These are phyloP conservation scores for Cornus suecica DNA, from an alignment of 148 eudicot species.

Conservation along the genomic window DNA sequence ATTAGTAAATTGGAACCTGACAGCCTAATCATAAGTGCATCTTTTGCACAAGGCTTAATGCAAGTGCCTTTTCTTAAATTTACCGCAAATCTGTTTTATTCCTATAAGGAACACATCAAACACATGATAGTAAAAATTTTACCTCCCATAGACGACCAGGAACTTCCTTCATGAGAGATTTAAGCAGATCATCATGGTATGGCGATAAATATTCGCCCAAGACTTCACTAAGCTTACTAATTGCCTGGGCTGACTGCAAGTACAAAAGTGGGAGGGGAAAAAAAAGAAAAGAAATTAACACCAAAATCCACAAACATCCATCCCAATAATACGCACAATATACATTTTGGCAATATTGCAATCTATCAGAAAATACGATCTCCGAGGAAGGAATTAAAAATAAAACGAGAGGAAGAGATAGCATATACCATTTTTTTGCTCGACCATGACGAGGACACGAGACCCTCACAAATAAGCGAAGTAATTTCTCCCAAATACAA, in stretches of 20 bases:
- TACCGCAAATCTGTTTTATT: background rate
- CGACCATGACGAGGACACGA: conserved; percentile 82
- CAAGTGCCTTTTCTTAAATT: background rate
- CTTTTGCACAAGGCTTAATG: background rate
- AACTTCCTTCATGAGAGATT: conserved; percentile 75
- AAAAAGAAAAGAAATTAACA: background rate
- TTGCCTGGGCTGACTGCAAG: conserved; percentile 77
- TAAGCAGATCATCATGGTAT: conserved; percentile 58
- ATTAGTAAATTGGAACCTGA: background rate
- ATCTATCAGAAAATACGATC: background rate
- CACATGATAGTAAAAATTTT: conserved; percentile 3
- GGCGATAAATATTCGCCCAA: conserved; percentile 69
- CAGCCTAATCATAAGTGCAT: background rate
- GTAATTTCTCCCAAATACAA: conserved; percentile 81
- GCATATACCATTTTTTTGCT: conserved; percentile 69
- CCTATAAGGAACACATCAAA: background rate
- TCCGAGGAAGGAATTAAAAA: background rate
- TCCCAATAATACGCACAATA: background rate
- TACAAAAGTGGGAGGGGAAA: background rate
- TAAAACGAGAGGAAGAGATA: background rate
- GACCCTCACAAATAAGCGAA: conserved; percentile 62
- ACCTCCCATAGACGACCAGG: conserved; percentile 99
- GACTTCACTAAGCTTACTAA: conserved; percentile 73
- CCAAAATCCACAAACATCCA: background rate
- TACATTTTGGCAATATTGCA: background rate